Conservation (phyloP, 2,329 filamentous ascomycete genomes). For the Clonostachys byssicola region DNA sequence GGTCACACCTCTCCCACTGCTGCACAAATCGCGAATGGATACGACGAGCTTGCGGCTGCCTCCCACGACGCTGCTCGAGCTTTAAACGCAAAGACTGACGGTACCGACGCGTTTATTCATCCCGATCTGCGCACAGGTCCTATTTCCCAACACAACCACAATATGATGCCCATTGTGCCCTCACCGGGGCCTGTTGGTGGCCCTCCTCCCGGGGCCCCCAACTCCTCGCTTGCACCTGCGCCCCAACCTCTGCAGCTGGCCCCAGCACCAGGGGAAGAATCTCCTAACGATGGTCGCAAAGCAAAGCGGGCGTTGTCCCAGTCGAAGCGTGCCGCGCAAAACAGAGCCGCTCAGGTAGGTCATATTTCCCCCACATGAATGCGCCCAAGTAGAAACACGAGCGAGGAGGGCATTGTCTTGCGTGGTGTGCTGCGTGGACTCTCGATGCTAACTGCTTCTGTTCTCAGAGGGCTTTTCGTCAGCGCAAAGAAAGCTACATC, state of each 20-base stretch:
- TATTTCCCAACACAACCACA: conserved; percentile 15
- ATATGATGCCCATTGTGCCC: conserved; percentile 31
- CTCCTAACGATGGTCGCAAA: conserved; percentile 57
- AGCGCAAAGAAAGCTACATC: conserved; percentile 97
- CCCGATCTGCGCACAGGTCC: conserved; percentile 33
- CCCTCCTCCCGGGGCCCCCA: conserved; percentile 18
- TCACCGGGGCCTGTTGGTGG: conserved; percentile 15
- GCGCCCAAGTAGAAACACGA: no score
- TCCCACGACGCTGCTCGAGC: conserved; percentile 26
- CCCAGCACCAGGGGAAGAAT: conserved; percentile 13
- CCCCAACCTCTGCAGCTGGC: conserved; percentile 20
- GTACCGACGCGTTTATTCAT: conserved; percentile 39
- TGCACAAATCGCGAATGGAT: conserved; percentile 37
- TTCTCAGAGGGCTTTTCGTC: conserved; percentile 83
- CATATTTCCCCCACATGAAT: not conserved
- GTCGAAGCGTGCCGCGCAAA: conserved; percentile 94
- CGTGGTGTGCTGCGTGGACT: not conserved
- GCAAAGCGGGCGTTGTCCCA: conserved; percentile 89
- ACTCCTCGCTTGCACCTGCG: conserved; percentile 16
- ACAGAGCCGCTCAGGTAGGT: conserved; percentile 90
- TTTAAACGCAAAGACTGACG: conserved; percentile 25
- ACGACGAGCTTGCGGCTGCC: conserved; percentile 30
- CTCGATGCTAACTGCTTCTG: not conserved
- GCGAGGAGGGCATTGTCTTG: no score
- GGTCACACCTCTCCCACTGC: conserved; percentile 15